phyloP scores from a whole-genome alignment of 2,329 filamentous ascomycete genomes.

The Fusarium keratoplasticum region DNA sequence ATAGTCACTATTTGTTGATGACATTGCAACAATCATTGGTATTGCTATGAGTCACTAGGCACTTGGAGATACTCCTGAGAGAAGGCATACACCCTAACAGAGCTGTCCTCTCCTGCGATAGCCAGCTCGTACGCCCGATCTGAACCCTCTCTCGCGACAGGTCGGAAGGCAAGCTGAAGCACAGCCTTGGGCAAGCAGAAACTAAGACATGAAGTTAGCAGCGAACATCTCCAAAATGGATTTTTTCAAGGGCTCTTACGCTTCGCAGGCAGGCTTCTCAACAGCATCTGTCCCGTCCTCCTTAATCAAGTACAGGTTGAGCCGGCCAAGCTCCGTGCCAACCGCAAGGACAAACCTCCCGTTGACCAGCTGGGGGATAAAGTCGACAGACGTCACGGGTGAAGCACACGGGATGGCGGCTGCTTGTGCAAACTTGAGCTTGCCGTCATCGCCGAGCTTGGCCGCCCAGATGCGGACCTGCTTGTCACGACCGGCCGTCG shows the following conservation, averaged over 20 bases:
- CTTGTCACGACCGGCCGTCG: slow-evolving; percentile 92
- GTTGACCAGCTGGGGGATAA: slow-evolving; percentile 57
- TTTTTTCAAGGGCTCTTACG: slow-evolving; percentile 51
- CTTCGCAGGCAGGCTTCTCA: slow-evolving; percentile 49
- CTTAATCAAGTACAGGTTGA: slow-evolving; percentile 58
- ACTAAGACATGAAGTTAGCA: slow-evolving; percentile 39
- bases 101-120: slow-evolving; percentile 70
- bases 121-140: slow-evolving; percentile 56
- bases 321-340: slow-evolving; percentile 66
- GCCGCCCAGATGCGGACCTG: slow-evolving; percentile 77
- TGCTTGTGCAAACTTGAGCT: slow-evolving; percentile 61
- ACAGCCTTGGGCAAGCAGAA: slow-evolving; percentile 70
- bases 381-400: slow-evolving; percentile 79
- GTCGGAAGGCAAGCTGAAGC: slow-evolving; percentile 77
- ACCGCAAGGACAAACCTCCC: slow-evolving; percentile 61
- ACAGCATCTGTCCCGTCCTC: slow-evolving; percentile 53
- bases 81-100: slow-evolving; percentile 67
- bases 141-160: slow-evolving; percentile 49
- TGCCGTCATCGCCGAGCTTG: slow-evolving; percentile 47
- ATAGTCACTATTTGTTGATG: not conserved
- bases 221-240: not conserved
- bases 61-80: slow-evolving; percentile 41
- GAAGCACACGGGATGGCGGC: slow-evolving; percentile 65
- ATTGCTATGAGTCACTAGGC: slow-evolving; percentile 32
- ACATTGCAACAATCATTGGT: slow-evolving; percentile 9